phyloP scores from a whole-genome alignment of 208 protist genomes.

The Trichomonas tenax region DNA sequence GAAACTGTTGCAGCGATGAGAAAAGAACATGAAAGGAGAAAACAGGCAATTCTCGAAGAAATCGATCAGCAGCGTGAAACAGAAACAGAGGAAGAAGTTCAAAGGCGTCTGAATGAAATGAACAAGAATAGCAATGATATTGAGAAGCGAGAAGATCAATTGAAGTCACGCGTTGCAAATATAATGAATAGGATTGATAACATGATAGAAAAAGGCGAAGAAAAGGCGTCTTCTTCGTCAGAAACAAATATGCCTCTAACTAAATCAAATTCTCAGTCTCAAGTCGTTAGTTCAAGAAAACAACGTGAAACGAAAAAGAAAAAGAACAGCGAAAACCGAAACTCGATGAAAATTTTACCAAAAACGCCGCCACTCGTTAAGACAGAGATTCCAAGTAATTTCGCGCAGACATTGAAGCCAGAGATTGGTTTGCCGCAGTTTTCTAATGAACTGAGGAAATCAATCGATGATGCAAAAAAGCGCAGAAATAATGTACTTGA shows the following conservation, averaged over 20 bases:
- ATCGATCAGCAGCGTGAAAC: not conserved
- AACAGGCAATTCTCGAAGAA: not conserved
- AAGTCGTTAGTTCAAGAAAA: not conserved
- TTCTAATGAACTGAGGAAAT: not conserved
- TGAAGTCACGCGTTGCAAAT: not conserved
- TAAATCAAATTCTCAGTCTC: not conserved
- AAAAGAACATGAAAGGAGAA: constrained; percentile 7
- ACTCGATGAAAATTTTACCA: not conserved
- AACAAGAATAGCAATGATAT: not conserved
- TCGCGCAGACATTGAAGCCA: no score
- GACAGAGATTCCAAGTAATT: no score
- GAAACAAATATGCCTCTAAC: not conserved
- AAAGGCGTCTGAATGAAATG: not conserved
- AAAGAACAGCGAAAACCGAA: not conserved
- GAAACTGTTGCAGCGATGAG: not conserved
- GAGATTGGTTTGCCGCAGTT: not conserved
- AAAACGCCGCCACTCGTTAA: not conserved
- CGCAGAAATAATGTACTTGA: not conserved
- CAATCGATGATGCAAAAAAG: not conserved
- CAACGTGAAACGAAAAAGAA: not conserved
- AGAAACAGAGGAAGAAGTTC: not conserved
- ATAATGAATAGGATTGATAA: not conserved
- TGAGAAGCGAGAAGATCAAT: not conserved
- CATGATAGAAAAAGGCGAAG: not conserved
- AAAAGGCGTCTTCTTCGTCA: not conserved